phyloP scores from a whole-genome alignment of 768 basidiomycete species.

The Tylopilus rubrobrunneus region DNA sequence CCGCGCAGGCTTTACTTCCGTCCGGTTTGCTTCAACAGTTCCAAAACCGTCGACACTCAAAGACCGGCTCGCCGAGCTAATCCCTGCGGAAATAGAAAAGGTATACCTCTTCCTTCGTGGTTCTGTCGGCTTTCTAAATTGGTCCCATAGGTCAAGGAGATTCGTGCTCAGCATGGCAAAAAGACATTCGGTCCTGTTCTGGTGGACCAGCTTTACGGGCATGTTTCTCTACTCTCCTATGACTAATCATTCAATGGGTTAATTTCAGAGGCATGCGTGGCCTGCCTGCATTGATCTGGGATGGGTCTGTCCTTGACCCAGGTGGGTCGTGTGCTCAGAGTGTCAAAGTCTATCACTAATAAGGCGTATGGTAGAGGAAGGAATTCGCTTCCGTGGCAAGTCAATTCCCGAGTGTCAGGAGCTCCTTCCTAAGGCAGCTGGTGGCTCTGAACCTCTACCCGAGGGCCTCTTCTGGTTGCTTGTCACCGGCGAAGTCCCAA shows the following conservation, averaged over 20 bases:
- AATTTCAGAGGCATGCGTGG: conserved; percentile 74
- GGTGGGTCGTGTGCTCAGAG: conserved; percentile 40
- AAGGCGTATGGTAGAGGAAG: conserved; percentile 61
- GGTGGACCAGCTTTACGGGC: conserved; percentile 92
- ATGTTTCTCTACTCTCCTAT: conserved; percentile 2
- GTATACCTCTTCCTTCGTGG: conserved; percentile 6
- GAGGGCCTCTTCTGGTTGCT: conserved; percentile 96
- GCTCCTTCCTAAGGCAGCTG: conserved; percentile 83
- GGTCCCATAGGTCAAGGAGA: conserved; percentile 68
- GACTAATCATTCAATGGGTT: conserved; percentile 1
- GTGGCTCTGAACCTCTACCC: conserved; percentile 87
- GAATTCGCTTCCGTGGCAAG: conserved; percentile 97
- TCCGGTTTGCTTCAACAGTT: conserved; percentile 62
- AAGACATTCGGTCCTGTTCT: conserved; percentile 90
- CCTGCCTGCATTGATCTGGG: conserved; percentile 94
- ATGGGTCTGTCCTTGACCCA: conserved; percentile 94
- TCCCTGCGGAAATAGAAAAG: conserved; percentile 69
- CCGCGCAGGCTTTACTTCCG: conserved; percentile 42
- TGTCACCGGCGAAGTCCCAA: conserved; percentile 92
- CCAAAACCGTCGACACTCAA: conserved; percentile 76
- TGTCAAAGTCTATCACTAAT: background rate
- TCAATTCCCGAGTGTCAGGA: conserved; percentile 88
- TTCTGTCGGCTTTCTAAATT: conserved; percentile 5
- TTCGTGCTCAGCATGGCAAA: conserved; percentile 83
- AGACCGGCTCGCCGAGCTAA: conserved; percentile 90